Percentiles rank a stretch among this genome's conserved stretches.
These are phyloP conservation scores for Daedalea quercina DNA, from an alignment of 768 basidiomycete species.

Conservation along the genomic window DNA sequence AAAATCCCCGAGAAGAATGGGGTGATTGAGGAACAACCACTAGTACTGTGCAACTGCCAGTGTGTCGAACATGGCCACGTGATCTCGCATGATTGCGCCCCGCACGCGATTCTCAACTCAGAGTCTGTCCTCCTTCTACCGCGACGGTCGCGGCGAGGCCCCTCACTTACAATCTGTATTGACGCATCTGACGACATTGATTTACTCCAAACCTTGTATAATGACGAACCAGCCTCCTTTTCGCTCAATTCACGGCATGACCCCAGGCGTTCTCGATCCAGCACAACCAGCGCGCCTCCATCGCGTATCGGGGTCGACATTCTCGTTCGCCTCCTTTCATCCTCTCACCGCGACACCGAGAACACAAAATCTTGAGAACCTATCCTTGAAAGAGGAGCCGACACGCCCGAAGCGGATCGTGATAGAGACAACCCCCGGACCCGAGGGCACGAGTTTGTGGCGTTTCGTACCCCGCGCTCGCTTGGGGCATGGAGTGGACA, in stretches of 20 bases:
- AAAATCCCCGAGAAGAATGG: no score
- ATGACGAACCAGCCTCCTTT: not conserved
- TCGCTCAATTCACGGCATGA: constrained; percentile 29
- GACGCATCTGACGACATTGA: no score
- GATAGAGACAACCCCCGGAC: constrained; percentile 48
- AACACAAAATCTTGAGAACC: constrained; percentile 31
- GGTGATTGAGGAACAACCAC: no score
- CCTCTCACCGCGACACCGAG: constrained; percentile 51
- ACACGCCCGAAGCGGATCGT: constrained; percentile 66
- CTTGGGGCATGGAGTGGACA: constrained; percentile 44
- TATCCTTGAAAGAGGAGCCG: constrained; percentile 39
- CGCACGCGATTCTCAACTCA: no score
- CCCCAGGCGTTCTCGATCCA: constrained; percentile 61
- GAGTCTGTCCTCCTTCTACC: constrained; percentile 9
- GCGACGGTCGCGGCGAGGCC: no score
- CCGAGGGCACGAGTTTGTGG: constrained; percentile 53
- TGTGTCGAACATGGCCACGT: no score
- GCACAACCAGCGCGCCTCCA: constrained; percentile 56
- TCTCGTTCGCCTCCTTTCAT: constrained; percentile 75
- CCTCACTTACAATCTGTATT: no score
- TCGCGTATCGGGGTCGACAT: constrained; percentile 46
- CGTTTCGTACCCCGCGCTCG: constrained; percentile 72
- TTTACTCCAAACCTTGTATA: no score
- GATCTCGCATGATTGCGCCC: no score
- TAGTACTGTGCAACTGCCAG: no score